phyloP scores from a whole-genome alignment of 176 grass and related monocot genomes.

The Carex parvula region DNA sequence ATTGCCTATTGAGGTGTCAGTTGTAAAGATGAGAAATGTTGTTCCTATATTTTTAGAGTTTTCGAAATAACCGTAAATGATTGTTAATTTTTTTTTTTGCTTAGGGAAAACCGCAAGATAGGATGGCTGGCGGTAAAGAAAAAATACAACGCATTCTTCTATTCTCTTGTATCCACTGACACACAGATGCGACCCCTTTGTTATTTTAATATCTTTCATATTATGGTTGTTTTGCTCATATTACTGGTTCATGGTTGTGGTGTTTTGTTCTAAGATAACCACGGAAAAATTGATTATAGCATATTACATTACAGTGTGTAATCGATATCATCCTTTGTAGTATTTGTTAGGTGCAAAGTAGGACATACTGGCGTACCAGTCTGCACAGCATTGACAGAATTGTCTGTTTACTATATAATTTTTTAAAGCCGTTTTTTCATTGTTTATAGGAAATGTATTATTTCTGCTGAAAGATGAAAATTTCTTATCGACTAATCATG shows the following conservation, averaged over 20 bases:
- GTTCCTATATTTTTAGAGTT: neutral
- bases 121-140: slow-evolving; percentile 99
- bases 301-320: neutral
- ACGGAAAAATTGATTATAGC: neutral
- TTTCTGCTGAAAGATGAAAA: slow-evolving; percentile 84
- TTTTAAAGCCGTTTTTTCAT: slow-evolving; percentile 14
- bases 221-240: slow-evolving; percentile 13
- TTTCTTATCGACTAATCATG: slow-evolving; percentile 48
- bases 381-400: neutral
- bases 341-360: neutral
- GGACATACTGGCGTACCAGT: neutral
- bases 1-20: neutral
- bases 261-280: neutral
- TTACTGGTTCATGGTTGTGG: neutral
- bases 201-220: neutral
- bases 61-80: neutral
- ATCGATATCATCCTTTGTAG: neutral
- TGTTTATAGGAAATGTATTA: slow-evolving; percentile 87
- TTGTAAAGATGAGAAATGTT: neutral
- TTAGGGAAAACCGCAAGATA: slow-evolving; percentile 85
- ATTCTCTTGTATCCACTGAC: slow-evolving; percentile 96
- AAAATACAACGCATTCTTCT: slow-evolving; percentile 99
- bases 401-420: neutral
- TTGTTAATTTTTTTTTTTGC: slow-evolving; percentile 3
- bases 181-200: slow-evolving; percentile 52